Base-by-base conservation (phyloP, 2,329 filamentous ascomycete genomes). In the Cryphonectria nitschkei region DNA sequence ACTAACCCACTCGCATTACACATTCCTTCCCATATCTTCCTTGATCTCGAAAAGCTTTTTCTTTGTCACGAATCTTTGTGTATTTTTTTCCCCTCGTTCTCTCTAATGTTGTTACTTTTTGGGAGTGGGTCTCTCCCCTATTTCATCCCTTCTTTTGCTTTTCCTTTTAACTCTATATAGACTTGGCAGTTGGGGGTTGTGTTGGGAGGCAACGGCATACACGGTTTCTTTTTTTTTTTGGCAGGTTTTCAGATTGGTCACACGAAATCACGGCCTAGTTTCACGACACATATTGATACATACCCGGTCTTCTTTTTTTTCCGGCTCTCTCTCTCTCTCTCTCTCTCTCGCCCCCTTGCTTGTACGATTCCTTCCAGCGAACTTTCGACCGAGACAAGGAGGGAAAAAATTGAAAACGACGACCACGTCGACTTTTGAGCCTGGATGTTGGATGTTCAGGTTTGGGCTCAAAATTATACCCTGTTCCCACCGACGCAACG, bases 221-320 rank as follows among this genome's bases (percentile, higher is more conserved):
- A 67, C 39, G 67, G 64, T 52, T 65, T 46, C 1, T 43, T 43
- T 46, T n/a, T 9, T 9, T 22, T 19, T n/a, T 52, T 54, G 56
- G 22, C 16, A 58, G 62, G 50, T 56, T 63, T 34, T 56, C 46
- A 50, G 52, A 56, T 67, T 73, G 69, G 63, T 63, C 61, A 69
- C 62, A 71, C 37, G 66, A 68, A 63, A 63, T 69, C 66, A 73
- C 58, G 71, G 66, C 52, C 56, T 34, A 52, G 60, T 63, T 37
- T 67, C 52, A 72, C 71, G 68, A 70, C 58, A 68, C 29, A 54
- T 29, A 54, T 29, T 39, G 37, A 67, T 56, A 70, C 46, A 70
- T 46, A 54, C 56, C 66, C 54, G 26, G 26, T 46, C 60, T 39
- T 11, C 14, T 43, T 29, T 32, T 22, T 34, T 37, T 61, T 61